phyloP scores from a whole-genome alignment of 2,329 filamentous ascomycete species.

The Aspergillus calidoustus region DNA sequence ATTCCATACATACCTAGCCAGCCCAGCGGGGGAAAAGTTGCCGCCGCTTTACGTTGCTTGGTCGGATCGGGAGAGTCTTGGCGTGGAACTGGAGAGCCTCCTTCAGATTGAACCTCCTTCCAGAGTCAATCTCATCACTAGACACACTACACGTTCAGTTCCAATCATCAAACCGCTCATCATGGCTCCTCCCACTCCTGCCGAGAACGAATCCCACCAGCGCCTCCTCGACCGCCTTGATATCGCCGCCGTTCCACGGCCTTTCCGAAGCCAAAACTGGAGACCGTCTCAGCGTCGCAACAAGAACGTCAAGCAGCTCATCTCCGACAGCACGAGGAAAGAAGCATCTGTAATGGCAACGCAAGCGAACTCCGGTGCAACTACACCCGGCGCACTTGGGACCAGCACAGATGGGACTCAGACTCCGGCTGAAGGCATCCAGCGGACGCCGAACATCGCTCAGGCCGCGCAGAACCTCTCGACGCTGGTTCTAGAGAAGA shows the following conservation, averaged over 20 bases:
- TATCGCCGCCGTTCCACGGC: slow-evolving; percentile 82
- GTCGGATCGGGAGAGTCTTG: too few relatives aligned
- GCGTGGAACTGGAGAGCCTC: too few relatives aligned
- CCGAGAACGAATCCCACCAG: slow-evolving; percentile 81
- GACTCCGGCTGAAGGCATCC: slow-evolving; percentile 52
- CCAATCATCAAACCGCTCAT: slow-evolving; percentile 28
- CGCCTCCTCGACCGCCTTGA: slow-evolving; percentile 89
- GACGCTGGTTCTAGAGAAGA: slow-evolving; percentile 87
- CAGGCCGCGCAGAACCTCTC: slow-evolving; percentile 86
- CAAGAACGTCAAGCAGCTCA: slow-evolving; percentile 97
- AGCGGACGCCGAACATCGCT: slow-evolving; percentile 69
- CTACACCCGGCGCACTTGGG: slow-evolving; percentile 62
- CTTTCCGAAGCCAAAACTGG: slow-evolving; percentile 89
- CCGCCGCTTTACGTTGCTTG: too few relatives aligned
- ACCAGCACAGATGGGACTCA: slow-evolving; percentile 46
- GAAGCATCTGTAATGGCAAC: slow-evolving; percentile 89
- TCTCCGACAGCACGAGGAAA: slow-evolving; percentile 83
- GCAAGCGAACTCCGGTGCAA: slow-evolving; percentile 78
- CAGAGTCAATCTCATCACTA: not conserved
- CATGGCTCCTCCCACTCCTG: slow-evolving; percentile 67
- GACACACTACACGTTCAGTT: not conserved
- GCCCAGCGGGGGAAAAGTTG: too few relatives aligned
- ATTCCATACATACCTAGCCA: too few relatives aligned
- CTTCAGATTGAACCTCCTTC: not conserved
- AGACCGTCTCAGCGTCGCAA: slow-evolving; percentile 93